Conservation (phyloP, 441 rosid species). For the Gossypium gossypioides region DNA sequence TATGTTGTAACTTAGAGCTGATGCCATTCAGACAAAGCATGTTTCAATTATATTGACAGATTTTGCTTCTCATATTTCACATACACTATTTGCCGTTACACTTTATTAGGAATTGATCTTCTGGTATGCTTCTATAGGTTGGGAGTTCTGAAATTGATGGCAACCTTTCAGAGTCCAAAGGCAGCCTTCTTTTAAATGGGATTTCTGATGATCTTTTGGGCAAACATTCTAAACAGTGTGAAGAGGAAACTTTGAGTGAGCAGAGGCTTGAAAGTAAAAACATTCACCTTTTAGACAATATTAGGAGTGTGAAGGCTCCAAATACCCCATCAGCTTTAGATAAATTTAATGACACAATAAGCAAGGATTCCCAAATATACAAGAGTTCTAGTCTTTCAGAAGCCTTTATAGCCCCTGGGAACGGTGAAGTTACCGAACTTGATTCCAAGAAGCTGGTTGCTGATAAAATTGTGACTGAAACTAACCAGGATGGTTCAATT, state of each 20-base stretch:
- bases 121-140: slow-evolving; percentile 34
- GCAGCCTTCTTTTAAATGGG: slow-evolving; percentile 25
- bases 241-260: slow-evolving; percentile 29
- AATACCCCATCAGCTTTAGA: slow-evolving; percentile 33
- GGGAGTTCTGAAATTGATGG: slow-evolving; percentile 40
- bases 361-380: slow-evolving; percentile 24
- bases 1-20: neutral
- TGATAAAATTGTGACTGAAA: slow-evolving; percentile 30
- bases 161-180: slow-evolving; percentile 32
- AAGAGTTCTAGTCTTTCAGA: slow-evolving; percentile 35
- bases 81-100: neutral
- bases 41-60: neutral
- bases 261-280: slow-evolving; percentile 28
- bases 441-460: slow-evolving; percentile 27
- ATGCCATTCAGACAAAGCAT: neutral
- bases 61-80: neutral
- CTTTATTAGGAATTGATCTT: neutral
- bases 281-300: slow-evolving; percentile 20
- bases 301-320: slow-evolving; percentile 24
- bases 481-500: slow-evolving; percentile 32
- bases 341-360: slow-evolving; percentile 28
- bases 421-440: slow-evolving; percentile 31
- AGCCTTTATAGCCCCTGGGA: slow-evolving; percentile 28
- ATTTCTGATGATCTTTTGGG: slow-evolving; percentile 33
- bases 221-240: slow-evolving; percentile 2